A percentile compares a stretch with the other conserved stretches of the same genome.
phyloP scores from a whole-genome alignment of 495 filamentous ascomycete species.

The Elaphomyces granulatus region DNA sequence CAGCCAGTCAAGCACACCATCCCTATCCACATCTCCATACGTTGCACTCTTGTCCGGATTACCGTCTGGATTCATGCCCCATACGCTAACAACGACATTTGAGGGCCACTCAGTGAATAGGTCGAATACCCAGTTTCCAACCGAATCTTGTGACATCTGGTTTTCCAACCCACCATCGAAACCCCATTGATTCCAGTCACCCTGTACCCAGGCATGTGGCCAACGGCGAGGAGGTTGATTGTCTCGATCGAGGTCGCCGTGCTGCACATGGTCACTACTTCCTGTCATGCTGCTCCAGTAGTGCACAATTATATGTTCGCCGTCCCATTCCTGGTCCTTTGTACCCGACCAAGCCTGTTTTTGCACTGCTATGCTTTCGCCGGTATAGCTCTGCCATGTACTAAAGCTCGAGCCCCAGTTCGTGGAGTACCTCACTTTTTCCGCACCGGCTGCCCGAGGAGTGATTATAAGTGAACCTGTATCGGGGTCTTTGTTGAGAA shows the following conservation, averaged over 20 bases:
- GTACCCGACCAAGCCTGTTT: conserved; percentile 46
- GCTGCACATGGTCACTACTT: conserved; percentile 49
- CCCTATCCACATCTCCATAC: conserved; percentile 46
- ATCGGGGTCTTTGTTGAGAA: conserved; percentile 24
- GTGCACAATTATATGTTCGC: conserved; percentile 50
- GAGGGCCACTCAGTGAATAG: conserved; percentile 54
- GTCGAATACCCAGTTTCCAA: conserved; percentile 45
- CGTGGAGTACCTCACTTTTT: conserved; percentile 48
- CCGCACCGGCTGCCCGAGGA: conserved; percentile 49
- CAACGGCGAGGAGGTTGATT: conserved; percentile 31
- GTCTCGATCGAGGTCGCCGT: conserved; percentile 41
- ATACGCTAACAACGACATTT: conserved; percentile 49
- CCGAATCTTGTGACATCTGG: conserved; percentile 34
- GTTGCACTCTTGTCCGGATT: conserved; percentile 44
- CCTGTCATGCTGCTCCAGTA: conserved; percentile 53
- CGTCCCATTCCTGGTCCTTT: conserved; percentile 45
- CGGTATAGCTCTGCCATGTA: conserved; percentile 41
- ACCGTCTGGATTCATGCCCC: conserved; percentile 54
- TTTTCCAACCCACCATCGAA: conserved; percentile 50
- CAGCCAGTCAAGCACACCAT: conserved; percentile 49
- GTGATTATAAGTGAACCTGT: conserved; percentile 34
- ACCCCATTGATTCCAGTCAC: conserved; percentile 52
- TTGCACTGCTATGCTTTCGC: conserved; percentile 31
- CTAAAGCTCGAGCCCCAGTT: conserved; percentile 48
- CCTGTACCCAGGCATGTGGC: conserved; percentile 52